phyloP scores from a whole-genome alignment of 176 grass and related monocot genomes.

The Secale cereale region DNA sequence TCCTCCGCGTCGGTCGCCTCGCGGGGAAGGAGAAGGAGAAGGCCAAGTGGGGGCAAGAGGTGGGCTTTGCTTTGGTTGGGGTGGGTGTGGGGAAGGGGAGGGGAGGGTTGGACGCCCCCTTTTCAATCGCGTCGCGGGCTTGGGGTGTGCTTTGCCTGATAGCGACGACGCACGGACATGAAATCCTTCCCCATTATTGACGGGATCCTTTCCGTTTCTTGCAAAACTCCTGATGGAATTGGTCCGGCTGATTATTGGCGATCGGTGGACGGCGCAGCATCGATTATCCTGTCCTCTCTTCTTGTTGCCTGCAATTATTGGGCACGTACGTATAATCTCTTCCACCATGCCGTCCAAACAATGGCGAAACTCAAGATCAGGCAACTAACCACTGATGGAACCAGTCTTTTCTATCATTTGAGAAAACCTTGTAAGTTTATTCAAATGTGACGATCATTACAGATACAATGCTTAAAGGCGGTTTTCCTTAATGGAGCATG shows the following conservation, averaged over 20 bases:
- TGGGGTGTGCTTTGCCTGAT: no score
- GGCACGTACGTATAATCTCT: no score
- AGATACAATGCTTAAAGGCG: neutral
- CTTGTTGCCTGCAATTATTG: no score
- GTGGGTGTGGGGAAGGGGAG: neutral
- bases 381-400: neutral
- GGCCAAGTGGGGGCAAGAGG: neutral
- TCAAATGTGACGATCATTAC: no score
- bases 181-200: neutral
- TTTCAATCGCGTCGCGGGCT: neutral
- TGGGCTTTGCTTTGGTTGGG: neutral
- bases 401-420: no score
- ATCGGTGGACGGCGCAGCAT: no score
- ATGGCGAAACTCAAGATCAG: neutral
- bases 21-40: neutral
- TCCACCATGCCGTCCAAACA: neutral
- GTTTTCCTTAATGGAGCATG: no score
- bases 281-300: no score
- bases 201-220: neutral
- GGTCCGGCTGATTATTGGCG: neutral
- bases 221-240: neutral
- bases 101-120: neutral
- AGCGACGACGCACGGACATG: no score
- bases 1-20: neutral
- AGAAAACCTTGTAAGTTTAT: no score